phyloP scores from a whole-genome alignment of 305 asterid genomes.

The Solanum hybrid region DNA sequence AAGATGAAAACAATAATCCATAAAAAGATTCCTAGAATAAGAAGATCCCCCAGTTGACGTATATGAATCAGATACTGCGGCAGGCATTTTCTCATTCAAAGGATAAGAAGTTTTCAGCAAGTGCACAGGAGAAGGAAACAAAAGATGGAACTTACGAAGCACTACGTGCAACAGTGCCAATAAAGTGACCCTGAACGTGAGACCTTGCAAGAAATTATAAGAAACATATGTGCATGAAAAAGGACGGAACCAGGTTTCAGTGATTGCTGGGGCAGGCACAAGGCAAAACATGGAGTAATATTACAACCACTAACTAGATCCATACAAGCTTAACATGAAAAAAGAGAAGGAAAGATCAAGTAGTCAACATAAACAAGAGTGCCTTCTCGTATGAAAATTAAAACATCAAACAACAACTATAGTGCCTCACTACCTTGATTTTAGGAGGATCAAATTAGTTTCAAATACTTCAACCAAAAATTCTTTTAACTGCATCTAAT shows the following conservation, averaged over 20 bases:
- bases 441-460: background rate
- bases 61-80: background rate
- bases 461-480: background rate
- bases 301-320: background rate
- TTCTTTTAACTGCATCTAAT: background rate
- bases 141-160: background rate
- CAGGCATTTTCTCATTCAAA: background rate
- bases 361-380: background rate
- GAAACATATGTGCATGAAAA: background rate
- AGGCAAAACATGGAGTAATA: background rate
- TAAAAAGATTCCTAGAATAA: background rate
- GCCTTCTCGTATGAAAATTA: background rate
- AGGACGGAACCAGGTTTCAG: background rate
- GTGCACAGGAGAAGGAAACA: background rate
- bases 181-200: background rate
- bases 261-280: background rate
- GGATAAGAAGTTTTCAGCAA: background rate
- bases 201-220: background rate
- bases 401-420: background rate
- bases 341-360: background rate
- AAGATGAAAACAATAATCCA: background rate
- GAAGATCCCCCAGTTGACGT: background rate
- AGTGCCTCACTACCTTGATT: background rate
- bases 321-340: background rate
- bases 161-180: background rate